Percentiles rank a stretch among this genome's conserved stretches.
Conservation (phyloP, 495 filamentous ascomycete genomes). For the Tuber microsphaerosporum region DNA sequence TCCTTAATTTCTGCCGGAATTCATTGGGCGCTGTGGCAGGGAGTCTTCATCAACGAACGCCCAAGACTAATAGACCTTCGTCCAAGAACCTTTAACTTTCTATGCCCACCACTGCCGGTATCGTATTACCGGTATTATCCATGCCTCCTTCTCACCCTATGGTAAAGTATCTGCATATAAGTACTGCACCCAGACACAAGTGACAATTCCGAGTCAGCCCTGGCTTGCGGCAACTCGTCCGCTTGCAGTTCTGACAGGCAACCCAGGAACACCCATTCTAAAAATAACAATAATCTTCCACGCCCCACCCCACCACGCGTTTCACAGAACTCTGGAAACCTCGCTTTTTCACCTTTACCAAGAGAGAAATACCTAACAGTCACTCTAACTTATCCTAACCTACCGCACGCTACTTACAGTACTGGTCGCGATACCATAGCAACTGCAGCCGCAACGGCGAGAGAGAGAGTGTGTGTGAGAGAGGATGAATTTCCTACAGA, state of each 20-base stretch:
- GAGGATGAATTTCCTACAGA: slow-evolving; percentile 60
- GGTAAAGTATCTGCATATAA: background rate
- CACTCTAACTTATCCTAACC: background rate
- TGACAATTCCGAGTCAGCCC: background rate
- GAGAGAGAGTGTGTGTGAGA: background rate
- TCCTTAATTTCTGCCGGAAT: background rate
- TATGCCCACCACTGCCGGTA: background rate
- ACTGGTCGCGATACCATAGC: background rate
- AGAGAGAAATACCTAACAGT: background rate
- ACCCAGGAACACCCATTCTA: background rate
- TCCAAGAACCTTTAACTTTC: background rate
- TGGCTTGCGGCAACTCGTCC: no score
- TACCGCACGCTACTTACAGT: background rate
- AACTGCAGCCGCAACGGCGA: background rate
- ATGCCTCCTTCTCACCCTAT: background rate
- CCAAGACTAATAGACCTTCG: background rate
- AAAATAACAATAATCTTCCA: background rate
- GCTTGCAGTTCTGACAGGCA: no score
- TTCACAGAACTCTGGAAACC: background rate
- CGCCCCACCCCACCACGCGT: background rate
- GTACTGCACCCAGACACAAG: background rate
- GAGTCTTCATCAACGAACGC: background rate
- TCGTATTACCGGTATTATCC: no score
- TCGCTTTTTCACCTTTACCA: background rate
- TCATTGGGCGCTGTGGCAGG: no score